These are phyloP conservation scores for Pseudevernia furfuracea DNA, from an alignment of 495 filamentous ascomycete species.

Conservation along the genomic window DNA sequence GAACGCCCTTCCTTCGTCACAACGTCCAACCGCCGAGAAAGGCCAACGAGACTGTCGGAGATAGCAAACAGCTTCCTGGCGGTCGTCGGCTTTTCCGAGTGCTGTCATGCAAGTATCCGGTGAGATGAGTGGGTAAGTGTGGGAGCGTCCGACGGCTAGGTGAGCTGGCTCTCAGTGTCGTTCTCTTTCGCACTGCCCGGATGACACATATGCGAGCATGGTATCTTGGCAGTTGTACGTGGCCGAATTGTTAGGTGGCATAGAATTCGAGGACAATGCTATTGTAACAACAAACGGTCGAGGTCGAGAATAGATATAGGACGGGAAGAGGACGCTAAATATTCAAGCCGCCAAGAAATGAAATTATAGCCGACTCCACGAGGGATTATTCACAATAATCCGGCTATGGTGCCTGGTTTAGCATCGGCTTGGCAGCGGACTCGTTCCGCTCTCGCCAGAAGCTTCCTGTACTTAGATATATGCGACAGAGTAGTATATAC, in stretches of 20 bases:
- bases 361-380: too few relatives aligned
- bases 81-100: neutral
- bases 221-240: neutral
- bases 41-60: neutral
- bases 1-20: neutral
- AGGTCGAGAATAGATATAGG: neutral
- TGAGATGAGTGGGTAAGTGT: neutral
- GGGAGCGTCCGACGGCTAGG: neutral
- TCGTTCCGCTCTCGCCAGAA: too few relatives aligned
- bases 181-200: neutral
- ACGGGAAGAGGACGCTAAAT: neutral
- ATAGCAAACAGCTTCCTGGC: neutral
- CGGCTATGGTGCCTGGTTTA: too few relatives aligned
- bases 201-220: neutral
- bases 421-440: too few relatives aligned
- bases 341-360: too few relatives aligned
- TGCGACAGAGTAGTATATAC: too few relatives aligned
- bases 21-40: neutral
- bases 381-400: too few relatives aligned
- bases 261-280: neutral
- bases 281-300: neutral
- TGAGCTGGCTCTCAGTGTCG: neutral
- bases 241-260: neutral
- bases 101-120: constrained; percentile 1
- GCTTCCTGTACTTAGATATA: too few relatives aligned